Conservation (phyloP, 2,329 filamentous ascomycete genomes). For the Passalora sequoiae region DNA sequence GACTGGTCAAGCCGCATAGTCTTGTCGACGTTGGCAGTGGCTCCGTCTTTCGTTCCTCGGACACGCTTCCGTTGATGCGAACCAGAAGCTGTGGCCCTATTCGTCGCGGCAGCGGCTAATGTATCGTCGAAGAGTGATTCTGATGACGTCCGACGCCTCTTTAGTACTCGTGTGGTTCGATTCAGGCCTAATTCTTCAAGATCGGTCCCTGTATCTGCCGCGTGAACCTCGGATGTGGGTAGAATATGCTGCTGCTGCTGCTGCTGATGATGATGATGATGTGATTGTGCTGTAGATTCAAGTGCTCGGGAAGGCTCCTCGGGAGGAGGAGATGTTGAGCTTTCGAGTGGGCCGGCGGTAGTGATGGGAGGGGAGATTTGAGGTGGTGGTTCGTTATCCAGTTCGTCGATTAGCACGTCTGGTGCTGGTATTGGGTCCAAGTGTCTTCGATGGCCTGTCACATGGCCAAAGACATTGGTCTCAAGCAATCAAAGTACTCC, state of each 20-base stretch:
- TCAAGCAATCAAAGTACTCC: slow-evolving; percentile 4
- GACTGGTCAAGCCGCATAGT: slow-evolving; percentile 38
- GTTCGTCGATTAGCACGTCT: slow-evolving; percentile 25
- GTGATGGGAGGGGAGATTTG: slow-evolving; percentile 27
- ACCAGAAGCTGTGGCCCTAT: slow-evolving; percentile 19
- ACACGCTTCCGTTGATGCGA: slow-evolving; percentile 40
- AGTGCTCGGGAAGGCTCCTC: slow-evolving; percentile 26
- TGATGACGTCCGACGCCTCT: slow-evolving; percentile 29
- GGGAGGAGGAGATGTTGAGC: slow-evolving; percentile 19
- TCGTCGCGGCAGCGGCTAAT: slow-evolving; percentile 14
- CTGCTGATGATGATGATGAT: too few species aligned
- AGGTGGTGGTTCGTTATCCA: slow-evolving; percentile 27
- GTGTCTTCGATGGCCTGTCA: slow-evolving; percentile 18
- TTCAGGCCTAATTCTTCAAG: slow-evolving; percentile 21
- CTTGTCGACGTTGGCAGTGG: slow-evolving; percentile 36
- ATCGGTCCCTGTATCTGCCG: slow-evolving; percentile 10
- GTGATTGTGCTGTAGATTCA: slow-evolving; percentile 31
- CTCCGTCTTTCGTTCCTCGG: slow-evolving; percentile 34
- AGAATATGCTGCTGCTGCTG: slow-evolving; percentile 12
- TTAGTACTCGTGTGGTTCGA: slow-evolving; percentile 25
- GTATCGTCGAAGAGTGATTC: slow-evolving; percentile 21
- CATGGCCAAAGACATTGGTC: slow-evolving; percentile 20
- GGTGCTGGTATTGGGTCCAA: slow-evolving; percentile 14
- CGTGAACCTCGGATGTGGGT: slow-evolving; percentile 12
- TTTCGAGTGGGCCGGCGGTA: slow-evolving; percentile 30